Evolutionary conservation across 768 basidiomycete genomes (phyloP).

Genomic region (Cantharellus cinnabarinus): DNA sequence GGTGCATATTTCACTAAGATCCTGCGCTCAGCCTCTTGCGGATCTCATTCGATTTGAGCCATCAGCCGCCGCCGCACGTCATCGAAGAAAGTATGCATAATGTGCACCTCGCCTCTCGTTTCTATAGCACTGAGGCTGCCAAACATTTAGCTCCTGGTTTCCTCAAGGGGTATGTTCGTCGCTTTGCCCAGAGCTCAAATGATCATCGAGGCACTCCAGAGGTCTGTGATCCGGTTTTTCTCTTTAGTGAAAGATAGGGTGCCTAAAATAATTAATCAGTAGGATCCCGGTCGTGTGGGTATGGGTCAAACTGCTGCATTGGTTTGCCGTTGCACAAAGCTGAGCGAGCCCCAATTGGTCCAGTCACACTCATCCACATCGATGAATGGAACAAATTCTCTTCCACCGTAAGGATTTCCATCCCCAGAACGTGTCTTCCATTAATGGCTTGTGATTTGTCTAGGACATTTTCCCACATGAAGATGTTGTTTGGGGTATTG

Average conservation of each 20-base stretch:
- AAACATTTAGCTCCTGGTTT: background rate
- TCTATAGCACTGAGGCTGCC: background rate
- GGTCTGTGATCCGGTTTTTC: constrained; percentile 18
- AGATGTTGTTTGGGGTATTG: constrained; percentile 76
- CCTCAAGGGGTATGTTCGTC: background rate
- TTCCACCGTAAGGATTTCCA: constrained; percentile 28
- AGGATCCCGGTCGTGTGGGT: constrained; percentile 71
- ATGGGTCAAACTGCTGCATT: background rate
- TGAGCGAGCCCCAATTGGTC: background rate
- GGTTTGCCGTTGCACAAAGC: background rate
- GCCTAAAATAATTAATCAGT: background rate
- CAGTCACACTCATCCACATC: constrained; percentile 61
- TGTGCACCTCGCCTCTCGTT: background rate
- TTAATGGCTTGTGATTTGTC: constrained; percentile 10
- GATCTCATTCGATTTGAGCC: background rate
- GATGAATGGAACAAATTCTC: constrained; percentile 73
- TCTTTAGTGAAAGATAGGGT: background rate
- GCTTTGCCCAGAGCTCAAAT: constrained; percentile 1
- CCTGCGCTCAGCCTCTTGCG: background rate
- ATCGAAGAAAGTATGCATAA: background rate
- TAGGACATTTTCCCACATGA: constrained; percentile 53
- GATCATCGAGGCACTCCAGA: constrained; percentile 85
- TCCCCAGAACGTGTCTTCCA: background rate
- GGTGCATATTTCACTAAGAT: background rate
- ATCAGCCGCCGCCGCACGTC: background rate